Evolutionary conservation across 768 basidiomycete genomes (phyloP).

Genomic region (Flagelloscypha sp.): DNA sequence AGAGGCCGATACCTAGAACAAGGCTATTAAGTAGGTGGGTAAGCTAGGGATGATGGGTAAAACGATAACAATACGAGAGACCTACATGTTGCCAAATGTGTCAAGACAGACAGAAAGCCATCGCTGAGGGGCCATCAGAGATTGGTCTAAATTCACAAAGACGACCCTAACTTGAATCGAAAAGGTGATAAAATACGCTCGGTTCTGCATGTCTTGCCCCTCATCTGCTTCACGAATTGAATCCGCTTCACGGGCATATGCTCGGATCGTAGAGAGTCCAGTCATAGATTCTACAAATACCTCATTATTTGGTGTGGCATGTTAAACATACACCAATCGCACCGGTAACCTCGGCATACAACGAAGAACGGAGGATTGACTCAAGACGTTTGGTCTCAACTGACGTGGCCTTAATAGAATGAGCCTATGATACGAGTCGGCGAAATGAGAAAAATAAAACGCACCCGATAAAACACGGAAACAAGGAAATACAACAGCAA

Average conservation of each 20-base stretch:
- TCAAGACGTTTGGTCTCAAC: slow-evolving; percentile 33
- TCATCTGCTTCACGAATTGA: slow-evolving; percentile 31
- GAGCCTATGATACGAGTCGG: too few species aligned
- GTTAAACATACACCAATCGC: not conserved
- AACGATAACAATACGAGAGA: too few species aligned
- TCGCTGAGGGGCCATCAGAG: too few species aligned
- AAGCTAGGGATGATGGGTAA: too few species aligned
- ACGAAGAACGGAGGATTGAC: slow-evolving; percentile 27
- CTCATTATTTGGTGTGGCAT: not conserved
- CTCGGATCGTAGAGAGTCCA: slow-evolving; percentile 29
- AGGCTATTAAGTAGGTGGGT: too few species aligned
- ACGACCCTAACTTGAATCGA: too few species aligned
- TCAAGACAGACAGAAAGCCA: slow-evolving; percentile 39
- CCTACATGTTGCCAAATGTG: slow-evolving; percentile 33
- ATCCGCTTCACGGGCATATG: slow-evolving; percentile 21
- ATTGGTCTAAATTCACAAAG: too few species aligned
- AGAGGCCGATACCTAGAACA: slow-evolving; percentile 40
- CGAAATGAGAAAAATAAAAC: too few species aligned
- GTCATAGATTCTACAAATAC: slow-evolving; percentile 27
- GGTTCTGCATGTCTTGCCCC: slow-evolving; percentile 27
- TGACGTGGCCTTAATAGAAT: too few species aligned
- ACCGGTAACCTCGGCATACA: slow-evolving; percentile 28
- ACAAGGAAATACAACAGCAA: slow-evolving; percentile 25
- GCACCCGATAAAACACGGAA: slow-evolving; percentile 28
- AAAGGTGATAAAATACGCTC: slow-evolving; percentile 34